Evolutionary conservation across 495 filamentous ascomycete species (phyloP).

Genomic region (Amorphotheca resinae): DNA sequence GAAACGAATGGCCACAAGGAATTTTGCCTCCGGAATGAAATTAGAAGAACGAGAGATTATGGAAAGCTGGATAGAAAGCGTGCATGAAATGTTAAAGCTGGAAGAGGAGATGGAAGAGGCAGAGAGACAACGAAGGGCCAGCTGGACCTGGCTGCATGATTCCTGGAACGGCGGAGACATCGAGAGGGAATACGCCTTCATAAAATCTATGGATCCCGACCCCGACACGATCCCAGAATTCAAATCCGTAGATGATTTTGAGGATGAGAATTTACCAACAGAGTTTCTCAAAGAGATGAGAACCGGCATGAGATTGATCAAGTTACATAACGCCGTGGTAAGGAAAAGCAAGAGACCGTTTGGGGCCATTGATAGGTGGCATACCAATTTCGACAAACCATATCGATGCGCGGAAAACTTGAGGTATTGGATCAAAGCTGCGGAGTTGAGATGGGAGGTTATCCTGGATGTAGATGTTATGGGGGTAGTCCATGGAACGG

Average conservation of each 20-base stretch:
- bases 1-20: constrained; percentile 77
- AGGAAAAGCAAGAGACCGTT: constrained; percentile 75
- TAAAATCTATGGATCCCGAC: constrained; percentile 41
- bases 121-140: constrained; percentile 56
- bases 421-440: constrained; percentile 90
- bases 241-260: constrained; percentile 40
- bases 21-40: constrained; percentile 73
- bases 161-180: constrained; percentile 63
- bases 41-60: constrained; percentile 62
- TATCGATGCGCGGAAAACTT: constrained; percentile 91
- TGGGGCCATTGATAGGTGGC: constrained; percentile 79
- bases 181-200: constrained; percentile 75
- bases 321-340: constrained; percentile 79
- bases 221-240: constrained; percentile 52
- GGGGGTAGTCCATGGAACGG: constrained; percentile 63
- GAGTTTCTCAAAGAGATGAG: constrained; percentile 61
- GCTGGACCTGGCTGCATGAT: constrained; percentile 67
- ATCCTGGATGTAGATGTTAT: constrained; percentile 75
- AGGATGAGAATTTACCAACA: constrained; percentile 45
- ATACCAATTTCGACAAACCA: constrained; percentile 83
- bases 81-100: constrained; percentile 58
- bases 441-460: constrained; percentile 87
- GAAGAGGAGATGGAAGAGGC: constrained; percentile 65
- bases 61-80: constrained; percentile 58
- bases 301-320: constrained; percentile 69